These are phyloP conservation scores for Bretschneidera sinensis DNA, from an alignment of 345 rosid genomes.

Conservation along the genomic window DNA sequence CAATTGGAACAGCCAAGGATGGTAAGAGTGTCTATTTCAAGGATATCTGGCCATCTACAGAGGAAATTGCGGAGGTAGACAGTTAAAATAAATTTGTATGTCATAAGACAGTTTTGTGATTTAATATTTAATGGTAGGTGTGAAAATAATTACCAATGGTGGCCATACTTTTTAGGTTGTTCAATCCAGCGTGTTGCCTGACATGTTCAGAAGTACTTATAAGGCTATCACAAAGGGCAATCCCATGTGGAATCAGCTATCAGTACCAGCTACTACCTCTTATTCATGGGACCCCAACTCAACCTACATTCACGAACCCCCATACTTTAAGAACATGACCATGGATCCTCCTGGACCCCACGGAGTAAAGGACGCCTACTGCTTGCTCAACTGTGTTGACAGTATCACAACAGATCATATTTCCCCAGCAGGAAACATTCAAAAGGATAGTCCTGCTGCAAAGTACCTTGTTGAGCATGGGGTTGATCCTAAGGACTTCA, in stretches of 20 bases:
- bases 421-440: slow-evolving; percentile 97
- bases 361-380: slow-evolving; percentile 91
- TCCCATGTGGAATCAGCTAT: slow-evolving; percentile 83
- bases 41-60: slow-evolving; percentile 94
- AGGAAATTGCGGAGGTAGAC: slow-evolving; percentile 87
- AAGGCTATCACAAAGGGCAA: slow-evolving; percentile 94
- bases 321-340: slow-evolving; percentile 92
- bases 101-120: not conserved
- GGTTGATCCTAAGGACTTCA: slow-evolving; percentile 82
- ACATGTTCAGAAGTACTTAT: slow-evolving; percentile 91
- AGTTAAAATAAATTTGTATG: not conserved
- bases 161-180: slow-evolving; percentile 50
- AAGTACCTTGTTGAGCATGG: slow-evolving; percentile 71
- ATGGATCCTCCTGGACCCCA: slow-evolving; percentile 87
- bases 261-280: slow-evolving; percentile 51
- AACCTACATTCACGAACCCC: slow-evolving; percentile 97
- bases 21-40: slow-evolving; percentile 72
- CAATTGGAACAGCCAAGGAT: slow-evolving; percentile 83
- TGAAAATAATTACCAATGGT: slow-evolving; percentile 3
- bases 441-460: slow-evolving; percentile 95
- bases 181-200: slow-evolving; percentile 87
- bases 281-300: slow-evolving; percentile 88
- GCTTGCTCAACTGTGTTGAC: slow-evolving; percentile 90
- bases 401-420: slow-evolving; percentile 98
- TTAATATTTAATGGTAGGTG: slow-evolving; percentile 5